A percentile compares a stretch with the other conserved stretches of the same genome.
phyloP scores from a whole-genome alignment of 2,329 filamentous ascomycete species.

The Fusarium acutatum region DNA sequence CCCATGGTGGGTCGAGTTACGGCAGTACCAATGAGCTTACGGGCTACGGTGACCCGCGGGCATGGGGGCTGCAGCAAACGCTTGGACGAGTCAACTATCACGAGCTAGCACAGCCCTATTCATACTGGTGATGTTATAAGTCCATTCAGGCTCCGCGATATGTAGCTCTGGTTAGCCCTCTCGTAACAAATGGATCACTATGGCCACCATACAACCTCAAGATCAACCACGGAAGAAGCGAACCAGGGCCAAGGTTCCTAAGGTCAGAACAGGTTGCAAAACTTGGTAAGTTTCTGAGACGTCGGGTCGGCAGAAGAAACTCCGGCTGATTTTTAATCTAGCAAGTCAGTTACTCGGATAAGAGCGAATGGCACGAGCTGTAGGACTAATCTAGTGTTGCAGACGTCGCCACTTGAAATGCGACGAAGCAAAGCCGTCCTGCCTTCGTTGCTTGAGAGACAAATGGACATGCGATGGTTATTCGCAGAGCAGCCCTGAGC shows the following conservation, averaged over 20 bases:
- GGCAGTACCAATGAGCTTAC: background rate
- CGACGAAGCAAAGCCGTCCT: conserved; percentile 19
- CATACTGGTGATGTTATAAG: background rate
- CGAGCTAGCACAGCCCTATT: background rate
- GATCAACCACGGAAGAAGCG: conserved; percentile 12
- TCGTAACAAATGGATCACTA: background rate
- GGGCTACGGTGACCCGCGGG: background rate
- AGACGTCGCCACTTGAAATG: conserved; percentile 33
- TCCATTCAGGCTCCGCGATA: background rate
- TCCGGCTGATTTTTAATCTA: background rate
- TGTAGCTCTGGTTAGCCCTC: background rate
- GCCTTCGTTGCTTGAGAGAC: conserved; percentile 11
- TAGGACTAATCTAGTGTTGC: background rate
- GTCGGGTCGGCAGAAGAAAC: too few relatives aligned
- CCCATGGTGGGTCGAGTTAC: background rate
- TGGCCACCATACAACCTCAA: background rate
- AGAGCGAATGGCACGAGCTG: background rate
- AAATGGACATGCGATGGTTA: conserved; percentile 27
- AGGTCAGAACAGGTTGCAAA: conserved; percentile 23
- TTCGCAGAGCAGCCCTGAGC: background rate
- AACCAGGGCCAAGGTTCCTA: conserved; percentile 17
- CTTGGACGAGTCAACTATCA: background rate
- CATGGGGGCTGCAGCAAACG: background rate
- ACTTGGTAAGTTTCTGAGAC: conserved; percentile 16
- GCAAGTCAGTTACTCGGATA: conserved; percentile 3